Evolutionary conservation across 257 asterid species (phyloP).

Genomic region (Nicotiana attenuata): DNA sequence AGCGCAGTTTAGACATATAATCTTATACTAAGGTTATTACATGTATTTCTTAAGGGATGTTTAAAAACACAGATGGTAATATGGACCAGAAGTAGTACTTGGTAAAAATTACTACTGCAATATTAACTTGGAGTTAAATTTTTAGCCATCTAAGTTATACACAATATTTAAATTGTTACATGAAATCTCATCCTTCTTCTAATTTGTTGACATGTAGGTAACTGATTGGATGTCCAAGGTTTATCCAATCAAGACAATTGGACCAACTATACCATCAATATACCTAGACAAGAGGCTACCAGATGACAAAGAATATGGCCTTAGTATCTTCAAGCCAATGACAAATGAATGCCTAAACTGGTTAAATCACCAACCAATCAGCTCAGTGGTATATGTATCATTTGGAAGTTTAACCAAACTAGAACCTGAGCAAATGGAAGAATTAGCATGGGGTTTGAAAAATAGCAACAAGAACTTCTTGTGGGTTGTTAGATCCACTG

Average conservation of each 20-base stretch:
- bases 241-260: not conserved
- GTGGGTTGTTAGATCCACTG: conserved; percentile 19
- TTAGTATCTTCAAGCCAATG: not conserved
- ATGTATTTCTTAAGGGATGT: no score
- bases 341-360: not conserved
- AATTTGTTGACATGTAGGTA: not conserved
- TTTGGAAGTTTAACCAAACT: not conserved
- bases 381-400: not conserved
- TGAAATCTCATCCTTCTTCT: not conserved
- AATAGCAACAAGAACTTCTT: conserved; percentile 21
- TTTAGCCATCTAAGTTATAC: no score
- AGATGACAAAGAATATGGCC: not conserved
- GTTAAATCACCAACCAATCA: not conserved
- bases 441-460: conserved; percentile 23
- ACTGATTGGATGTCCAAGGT: not conserved
- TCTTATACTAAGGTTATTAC: no score
- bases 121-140: no score
- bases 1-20: no score
- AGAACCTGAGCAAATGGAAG: conserved; percentile 10
- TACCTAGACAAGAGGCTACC: not conserved
- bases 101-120: no score
- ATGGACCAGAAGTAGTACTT: no score
- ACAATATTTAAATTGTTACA: no score
- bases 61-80: no score
- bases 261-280: not conserved